phyloP scores from a whole-genome alignment of 345 rosid genomes.

The Populus tremula region DNA sequence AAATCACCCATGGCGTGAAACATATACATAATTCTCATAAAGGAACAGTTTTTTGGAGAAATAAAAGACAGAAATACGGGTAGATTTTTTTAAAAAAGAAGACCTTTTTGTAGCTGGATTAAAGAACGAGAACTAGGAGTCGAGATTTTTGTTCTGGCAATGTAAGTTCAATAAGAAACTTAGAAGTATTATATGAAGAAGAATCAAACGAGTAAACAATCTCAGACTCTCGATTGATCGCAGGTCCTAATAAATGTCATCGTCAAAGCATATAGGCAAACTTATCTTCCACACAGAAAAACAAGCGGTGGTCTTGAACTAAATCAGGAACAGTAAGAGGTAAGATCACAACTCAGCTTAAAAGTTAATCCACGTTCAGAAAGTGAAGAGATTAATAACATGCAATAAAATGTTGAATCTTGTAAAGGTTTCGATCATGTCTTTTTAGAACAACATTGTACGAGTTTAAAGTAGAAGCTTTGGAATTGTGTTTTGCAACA shows the following conservation, averaged over 20 bases:
- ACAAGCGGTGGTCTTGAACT: neutral
- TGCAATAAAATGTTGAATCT: neutral
- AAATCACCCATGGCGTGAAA: neutral
- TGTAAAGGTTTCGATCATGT: neutral
- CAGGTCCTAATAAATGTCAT: neutral
- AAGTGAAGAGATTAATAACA: neutral
- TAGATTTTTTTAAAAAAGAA: neutral
- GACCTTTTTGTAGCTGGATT: neutral
- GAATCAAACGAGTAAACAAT: neutral
- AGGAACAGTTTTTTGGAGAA: neutral
- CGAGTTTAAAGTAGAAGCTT: too few relatives aligned
- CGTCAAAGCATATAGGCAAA: neutral
- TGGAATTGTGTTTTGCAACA: too few relatives aligned
- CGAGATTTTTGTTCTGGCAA: too few relatives aligned
- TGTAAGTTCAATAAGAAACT: neutral
- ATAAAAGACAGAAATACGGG: neutral
- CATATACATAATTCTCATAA: neutral
- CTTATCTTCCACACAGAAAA: neutral
- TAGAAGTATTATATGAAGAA: neutral
- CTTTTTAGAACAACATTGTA: neutral
- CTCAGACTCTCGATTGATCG: neutral
- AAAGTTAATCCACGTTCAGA: neutral
- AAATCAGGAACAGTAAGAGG: neutral
- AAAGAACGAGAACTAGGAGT: constrained; percentile 1
- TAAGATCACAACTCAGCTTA: neutral